These are phyloP conservation scores for Coemansia sp. DNA, from an alignment of 192 early-diverging fungal species.

Conservation along the genomic window DNA sequence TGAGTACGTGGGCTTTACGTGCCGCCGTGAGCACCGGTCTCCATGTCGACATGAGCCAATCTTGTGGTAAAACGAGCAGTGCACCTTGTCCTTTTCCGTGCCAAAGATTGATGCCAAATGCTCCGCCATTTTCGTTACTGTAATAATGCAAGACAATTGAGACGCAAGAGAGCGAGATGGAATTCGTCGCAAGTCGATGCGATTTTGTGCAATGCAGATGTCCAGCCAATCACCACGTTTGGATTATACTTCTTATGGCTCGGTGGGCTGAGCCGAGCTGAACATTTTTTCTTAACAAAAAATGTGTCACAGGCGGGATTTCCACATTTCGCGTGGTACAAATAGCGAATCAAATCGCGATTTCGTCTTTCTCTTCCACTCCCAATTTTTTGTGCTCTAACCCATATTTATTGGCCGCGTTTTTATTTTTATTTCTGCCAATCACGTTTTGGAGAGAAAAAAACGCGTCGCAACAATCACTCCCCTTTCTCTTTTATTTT, in stretches of 20 bases:
- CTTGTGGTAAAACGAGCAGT: slow-evolving; percentile 99
- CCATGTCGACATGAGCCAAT: slow-evolving; percentile 98
- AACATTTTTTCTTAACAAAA: background rate
- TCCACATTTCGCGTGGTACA: background rate
- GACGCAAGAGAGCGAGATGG: background rate
- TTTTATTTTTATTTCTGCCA: background rate
- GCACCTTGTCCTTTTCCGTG: slow-evolving; percentile 98
- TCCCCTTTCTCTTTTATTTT: background rate
- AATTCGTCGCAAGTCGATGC: too few species aligned
- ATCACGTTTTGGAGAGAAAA: slow-evolving; percentile 3
- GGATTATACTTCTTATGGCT: background rate
- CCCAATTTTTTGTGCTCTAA: background rate
- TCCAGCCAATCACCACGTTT: background rate
- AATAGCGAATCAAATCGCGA: background rate
- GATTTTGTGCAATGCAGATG: too few species aligned
- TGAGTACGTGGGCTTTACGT: slow-evolving; percentile 94
- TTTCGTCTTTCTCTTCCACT: background rate
- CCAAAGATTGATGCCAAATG: slow-evolving; percentile 92
- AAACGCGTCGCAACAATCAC: slow-evolving; percentile 1
- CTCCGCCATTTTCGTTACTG: slow-evolving; percentile 64
- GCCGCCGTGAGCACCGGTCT: slow-evolving; percentile 95
- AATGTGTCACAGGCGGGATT: too few species aligned
- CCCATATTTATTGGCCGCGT: background rate
- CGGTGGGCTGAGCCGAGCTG: background rate
- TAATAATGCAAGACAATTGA: background rate